Conservation (phyloP, 2,329 filamentous ascomycete genomes). For the Colletotrichum incanum region DNA sequence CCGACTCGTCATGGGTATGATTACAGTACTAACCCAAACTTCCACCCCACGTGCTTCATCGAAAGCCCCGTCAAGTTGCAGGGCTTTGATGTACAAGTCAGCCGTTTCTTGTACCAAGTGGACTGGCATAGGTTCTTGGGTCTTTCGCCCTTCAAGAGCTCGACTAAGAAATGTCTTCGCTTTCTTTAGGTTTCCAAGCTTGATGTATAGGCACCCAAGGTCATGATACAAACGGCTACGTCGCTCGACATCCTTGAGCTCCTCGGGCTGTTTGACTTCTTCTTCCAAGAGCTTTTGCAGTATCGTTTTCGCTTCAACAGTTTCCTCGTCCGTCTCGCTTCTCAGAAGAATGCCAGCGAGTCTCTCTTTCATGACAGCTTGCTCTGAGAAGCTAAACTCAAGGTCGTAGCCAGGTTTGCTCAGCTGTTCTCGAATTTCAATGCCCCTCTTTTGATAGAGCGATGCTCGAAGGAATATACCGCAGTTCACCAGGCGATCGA, state of each 20-base stretch:
- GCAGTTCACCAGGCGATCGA: conserved; percentile 44
- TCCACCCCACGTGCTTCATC: conserved; percentile 49
- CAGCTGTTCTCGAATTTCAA: conserved; percentile 45
- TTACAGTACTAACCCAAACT: conserved; percentile 45
- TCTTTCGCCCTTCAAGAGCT: conserved; percentile 47
- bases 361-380: conserved; percentile 48
- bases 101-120: conserved; percentile 47
- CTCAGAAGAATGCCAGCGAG: conserved; percentile 48
- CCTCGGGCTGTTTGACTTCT: conserved; percentile 43
- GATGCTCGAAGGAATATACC: conserved; percentile 47
- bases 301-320: conserved; percentile 45
- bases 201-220: conserved; percentile 47
- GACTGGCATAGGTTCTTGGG: conserved; percentile 38
- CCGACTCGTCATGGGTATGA: conserved; percentile 18
- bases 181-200: conserved; percentile 42
- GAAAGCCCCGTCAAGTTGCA: conserved; percentile 45
- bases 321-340: conserved; percentile 44
- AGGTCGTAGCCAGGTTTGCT: conserved; percentile 35
- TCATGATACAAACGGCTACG: conserved; percentile 48
- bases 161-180: conserved; percentile 45
- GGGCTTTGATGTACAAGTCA: conserved; percentile 46
- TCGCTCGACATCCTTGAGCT: conserved; percentile 33
- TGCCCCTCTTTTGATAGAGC: conserved; percentile 47
- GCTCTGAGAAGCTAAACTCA: conserved; percentile 35
- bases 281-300: conserved; percentile 45